A percentile compares a stretch with the other conserved stretches of the same genome.
phyloP scores from a whole-genome alignment of 345 rosid genomes.

The rapeseed (Brassica napus) region Da-Ae NC_063445.1:37437501-37438000 shows the following conservation, averaged over 20 bases:
- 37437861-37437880: too few species aligned
- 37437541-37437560: not conserved
- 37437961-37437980: too few species aligned
- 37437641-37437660: not conserved
- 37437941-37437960: too few species aligned
- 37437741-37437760: not conserved
- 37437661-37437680: not conserved
- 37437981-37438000: too few species aligned
- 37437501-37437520: not conserved
- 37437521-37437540: not conserved
- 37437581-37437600: not conserved
- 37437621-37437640: not conserved
- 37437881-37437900: too few species aligned
- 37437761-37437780: not conserved
- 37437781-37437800: not conserved
- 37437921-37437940: too few species aligned
- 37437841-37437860: too few species aligned
- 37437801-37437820: not conserved
- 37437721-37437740: not conserved
- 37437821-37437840: not conserved
- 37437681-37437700: not conserved
- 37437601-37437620: not conserved
- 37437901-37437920: too few species aligned
- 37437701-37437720: not conserved
- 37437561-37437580: not conserved